Base-by-base conservation (phyloP, 441 rosid species). In the Erodium trifolium region DNA sequence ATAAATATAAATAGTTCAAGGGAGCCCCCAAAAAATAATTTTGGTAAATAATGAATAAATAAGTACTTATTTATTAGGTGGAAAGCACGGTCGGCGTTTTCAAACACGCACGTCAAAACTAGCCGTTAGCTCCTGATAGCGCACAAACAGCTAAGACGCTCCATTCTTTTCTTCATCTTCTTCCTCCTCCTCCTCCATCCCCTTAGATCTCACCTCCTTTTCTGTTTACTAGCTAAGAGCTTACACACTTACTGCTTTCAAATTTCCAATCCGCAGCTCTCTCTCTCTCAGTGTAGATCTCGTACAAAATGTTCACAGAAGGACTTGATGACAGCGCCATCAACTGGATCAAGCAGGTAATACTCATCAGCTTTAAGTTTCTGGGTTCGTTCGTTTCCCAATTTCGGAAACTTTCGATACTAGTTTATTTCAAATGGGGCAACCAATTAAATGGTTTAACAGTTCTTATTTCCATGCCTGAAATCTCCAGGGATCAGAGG, bases 271-370 rank as follows among this genome's bases (percentile, higher is more conserved):
- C 69, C 65, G 9, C 41, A 37, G 9, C 41, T 37, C 41, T 37
- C 27, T 23, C 41, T 37, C 41, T 37, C 0, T 37, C 41, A 4
- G 68, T 6, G 41, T 55, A 29, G 55, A 60, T 18, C 71, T 53
- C 37, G 31, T 12, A 11, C 35, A 73, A 66, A 51, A 86, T 85
- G 92, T 79, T 82, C 77, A 86, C 96, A 0, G 86, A 88, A 41
- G 85, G 91, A 57, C 63, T 86, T 67, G 90, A 90, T 68, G 88
- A 88, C 70, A 75, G 79, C 29, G 83, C 79, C 2, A 88, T 89
- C 82, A 84, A 81, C 76, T 91, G 93, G 90, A 79, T 88, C 83
- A 89, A 88, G 76, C 86, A 83, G 85, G 87, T 85, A 47, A 31
- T 18, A 37, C 13, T 12, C 5, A 0, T 11, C 11, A 10, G 12